Percentiles rank a stretch among this genome's conserved stretches.
Evolutionary conservation across 768 basidiomycete genomes (phyloP).

Genomic region (Panellus pusillus): DNA sequence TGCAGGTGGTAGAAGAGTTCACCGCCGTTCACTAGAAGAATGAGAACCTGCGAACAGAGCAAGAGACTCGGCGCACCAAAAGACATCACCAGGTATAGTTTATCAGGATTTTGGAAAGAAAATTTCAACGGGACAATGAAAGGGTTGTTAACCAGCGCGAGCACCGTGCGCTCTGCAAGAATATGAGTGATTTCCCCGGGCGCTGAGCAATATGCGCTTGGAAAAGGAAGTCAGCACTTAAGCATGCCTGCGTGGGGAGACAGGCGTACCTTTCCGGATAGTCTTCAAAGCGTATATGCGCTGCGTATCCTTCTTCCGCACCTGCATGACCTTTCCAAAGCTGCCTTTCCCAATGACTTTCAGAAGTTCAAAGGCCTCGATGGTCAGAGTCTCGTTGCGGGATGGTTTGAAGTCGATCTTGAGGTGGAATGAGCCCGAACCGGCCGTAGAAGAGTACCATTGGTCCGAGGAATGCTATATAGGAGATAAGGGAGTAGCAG

Average conservation of each 20-base stretch:
- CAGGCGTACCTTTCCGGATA: conserved; percentile 65
- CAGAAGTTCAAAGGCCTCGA: conserved; percentile 94
- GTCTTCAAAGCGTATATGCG: conserved; percentile 98
- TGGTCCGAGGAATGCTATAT: conserved; percentile 81
- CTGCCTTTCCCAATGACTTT: conserved; percentile 98
- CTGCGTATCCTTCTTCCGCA: conserved; percentile 96
- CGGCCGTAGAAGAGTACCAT: conserved; percentile 83
- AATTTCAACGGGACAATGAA: conserved; percentile 99
- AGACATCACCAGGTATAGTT: conserved; percentile 96
- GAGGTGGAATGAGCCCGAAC: conserved; percentile 90
- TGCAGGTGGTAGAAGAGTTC: conserved; percentile 98
- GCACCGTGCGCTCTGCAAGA: conserved; percentile 92
- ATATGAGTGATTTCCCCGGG: conserved; percentile 97
- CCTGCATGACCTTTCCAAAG: conserved; percentile 99
- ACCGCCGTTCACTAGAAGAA: conserved; percentile 81
- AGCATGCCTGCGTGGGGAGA: not conserved
- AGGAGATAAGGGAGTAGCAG: conserved; percentile 9
- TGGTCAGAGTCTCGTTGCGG: conserved; percentile 83
- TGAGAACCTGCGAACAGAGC: not conserved
- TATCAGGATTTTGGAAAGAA: conserved; percentile 97
- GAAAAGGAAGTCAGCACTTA: not conserved
- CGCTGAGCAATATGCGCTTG: conserved; percentile 90
- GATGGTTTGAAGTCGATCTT: conserved; percentile 93
- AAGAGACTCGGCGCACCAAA: conserved; percentile 58
- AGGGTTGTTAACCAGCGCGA: conserved; percentile 96